These are phyloP conservation scores for Incumbomyces lentus DNA, from an alignment of 2,329 filamentous ascomycete species.

Conservation along the genomic window DNA sequence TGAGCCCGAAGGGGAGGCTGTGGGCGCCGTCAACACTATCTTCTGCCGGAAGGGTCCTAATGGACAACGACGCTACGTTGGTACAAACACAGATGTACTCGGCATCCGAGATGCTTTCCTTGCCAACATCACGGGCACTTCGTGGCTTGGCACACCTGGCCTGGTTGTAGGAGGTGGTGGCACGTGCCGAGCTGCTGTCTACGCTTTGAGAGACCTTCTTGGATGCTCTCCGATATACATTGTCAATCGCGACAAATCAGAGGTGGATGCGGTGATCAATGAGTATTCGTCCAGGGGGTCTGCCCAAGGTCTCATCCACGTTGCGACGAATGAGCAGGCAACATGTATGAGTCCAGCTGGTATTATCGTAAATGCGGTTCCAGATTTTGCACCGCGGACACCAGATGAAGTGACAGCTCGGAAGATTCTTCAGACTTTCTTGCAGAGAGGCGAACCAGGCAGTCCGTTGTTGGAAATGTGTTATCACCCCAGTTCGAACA, in stretches of 20 bases:
- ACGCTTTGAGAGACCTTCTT: constrained; percentile 62
- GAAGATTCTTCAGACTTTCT: constrained; percentile 35
- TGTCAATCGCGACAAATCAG: constrained; percentile 59
- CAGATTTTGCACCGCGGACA: constrained; percentile 62
- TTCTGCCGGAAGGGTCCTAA: constrained; percentile 43
- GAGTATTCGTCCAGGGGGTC: constrained; percentile 54
- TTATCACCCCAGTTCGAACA: constrained; percentile 64
- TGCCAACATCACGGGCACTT: constrained; percentile 35
- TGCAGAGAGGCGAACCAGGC: constrained; percentile 44
- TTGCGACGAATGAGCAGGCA: constrained; percentile 53
- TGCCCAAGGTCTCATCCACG: constrained; percentile 50
- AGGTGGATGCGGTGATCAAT: constrained; percentile 56
- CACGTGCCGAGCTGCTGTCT: constrained; percentile 66
- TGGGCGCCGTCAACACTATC: constrained; percentile 72
- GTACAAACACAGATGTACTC: constrained; percentile 72
- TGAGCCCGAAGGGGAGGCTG: constrained; percentile 59
- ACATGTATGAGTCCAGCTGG: constrained; percentile 47
- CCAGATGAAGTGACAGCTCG: constrained; percentile 52
- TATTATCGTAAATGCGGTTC: constrained; percentile 63
- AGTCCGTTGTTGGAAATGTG: constrained; percentile 66
- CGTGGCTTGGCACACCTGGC: constrained; percentile 50
- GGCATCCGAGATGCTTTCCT: constrained; percentile 65
- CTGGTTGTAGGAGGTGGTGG: constrained; percentile 70
- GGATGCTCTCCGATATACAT: constrained; percentile 60
- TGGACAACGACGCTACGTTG: constrained; percentile 48